Conservation (phyloP, 306 rosid species). For the Heteromeles arbutifolia region DNA sequence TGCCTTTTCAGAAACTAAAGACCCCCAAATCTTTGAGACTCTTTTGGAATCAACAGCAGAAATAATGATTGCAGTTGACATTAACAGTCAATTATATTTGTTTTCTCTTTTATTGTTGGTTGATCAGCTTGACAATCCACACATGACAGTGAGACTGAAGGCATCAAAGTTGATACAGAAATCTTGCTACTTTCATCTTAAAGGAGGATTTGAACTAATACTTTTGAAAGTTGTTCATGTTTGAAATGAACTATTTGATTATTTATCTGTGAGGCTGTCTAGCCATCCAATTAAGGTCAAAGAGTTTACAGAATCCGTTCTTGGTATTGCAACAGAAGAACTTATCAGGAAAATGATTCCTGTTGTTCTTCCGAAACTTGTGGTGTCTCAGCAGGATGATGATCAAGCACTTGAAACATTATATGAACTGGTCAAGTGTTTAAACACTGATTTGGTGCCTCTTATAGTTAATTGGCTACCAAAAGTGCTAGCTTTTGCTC, state of each 20-base stretch:
- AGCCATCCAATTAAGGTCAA: conserved; percentile 59
- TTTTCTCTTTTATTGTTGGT: conserved; percentile 69
- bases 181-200: conserved; percentile 61
- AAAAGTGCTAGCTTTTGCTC: conserved; percentile 93
- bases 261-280: conserved; percentile 58
- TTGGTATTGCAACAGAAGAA: conserved; percentile 68
- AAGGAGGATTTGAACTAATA: conserved; percentile 59
- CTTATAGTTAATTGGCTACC: conserved; percentile 70
- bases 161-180: conserved; percentile 79
- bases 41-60: conserved; percentile 73
- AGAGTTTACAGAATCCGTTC: conserved; percentile 88
- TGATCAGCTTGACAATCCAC: conserved; percentile 77
- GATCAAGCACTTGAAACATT: conserved; percentile 66
- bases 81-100: conserved; percentile 48
- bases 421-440: conserved; percentile 63
- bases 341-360: conserved; percentile 80
- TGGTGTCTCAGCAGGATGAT: conserved; percentile 65
- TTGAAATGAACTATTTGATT: conserved; percentile 67
- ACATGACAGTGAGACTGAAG: conserved; percentile 60
- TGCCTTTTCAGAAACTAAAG: conserved; percentile 43
- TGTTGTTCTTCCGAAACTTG: conserved; percentile 86
- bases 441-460: conserved; percentile 60
- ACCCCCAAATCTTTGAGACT: conserved; percentile 57
- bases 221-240: conserved; percentile 66
- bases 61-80: conserved; percentile 69